These are phyloP conservation scores for Leccinum uliginosum DNA, from an alignment of 768 basidiomycete species.

Conservation along the genomic window DNA sequence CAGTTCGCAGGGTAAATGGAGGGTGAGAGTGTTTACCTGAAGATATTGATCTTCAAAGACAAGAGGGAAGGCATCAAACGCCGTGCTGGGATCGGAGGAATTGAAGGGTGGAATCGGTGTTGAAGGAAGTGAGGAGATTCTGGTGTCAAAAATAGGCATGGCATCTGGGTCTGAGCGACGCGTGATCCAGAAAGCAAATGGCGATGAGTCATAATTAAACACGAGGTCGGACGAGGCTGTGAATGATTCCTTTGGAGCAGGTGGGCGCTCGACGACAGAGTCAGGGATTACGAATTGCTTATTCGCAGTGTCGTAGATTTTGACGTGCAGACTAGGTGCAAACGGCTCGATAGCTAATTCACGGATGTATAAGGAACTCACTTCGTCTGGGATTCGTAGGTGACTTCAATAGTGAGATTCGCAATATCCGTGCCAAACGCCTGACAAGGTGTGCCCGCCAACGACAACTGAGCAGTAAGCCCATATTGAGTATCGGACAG, in stretches of 20 bases:
- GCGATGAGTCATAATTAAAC: slow-evolving; percentile 60
- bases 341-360: neutral
- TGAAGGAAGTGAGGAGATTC: slow-evolving; percentile 53
- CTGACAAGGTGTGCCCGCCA: slow-evolving; percentile 57
- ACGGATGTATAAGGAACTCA: slow-evolving; percentile 21
- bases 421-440: slow-evolving; percentile 59
- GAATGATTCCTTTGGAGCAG: slow-evolving; percentile 31
- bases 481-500: slow-evolving; percentile 45
- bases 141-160: slow-evolving; percentile 66
- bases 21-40: slow-evolving; percentile 39
- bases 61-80: slow-evolving; percentile 62
- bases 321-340: slow-evolving; percentile 54
- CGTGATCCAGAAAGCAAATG: slow-evolving; percentile 81
- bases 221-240: slow-evolving; percentile 52
- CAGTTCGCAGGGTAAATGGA: neutral
- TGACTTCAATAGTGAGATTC: slow-evolving; percentile 58
- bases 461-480: slow-evolving; percentile 48
- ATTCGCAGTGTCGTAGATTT: slow-evolving; percentile 58
- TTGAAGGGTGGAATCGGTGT: slow-evolving; percentile 59
- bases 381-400: slow-evolving; percentile 57
- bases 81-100: slow-evolving; percentile 45
- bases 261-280: slow-evolving; percentile 44
- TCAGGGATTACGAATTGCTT: slow-evolving; percentile 65
- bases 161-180: slow-evolving; percentile 54
- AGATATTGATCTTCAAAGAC: slow-evolving; percentile 81